These are phyloP conservation scores for Aspergillus puulaauensis DNA, from an alignment of 2,329 filamentous ascomycete species.

Conservation along the genomic window DNA sequence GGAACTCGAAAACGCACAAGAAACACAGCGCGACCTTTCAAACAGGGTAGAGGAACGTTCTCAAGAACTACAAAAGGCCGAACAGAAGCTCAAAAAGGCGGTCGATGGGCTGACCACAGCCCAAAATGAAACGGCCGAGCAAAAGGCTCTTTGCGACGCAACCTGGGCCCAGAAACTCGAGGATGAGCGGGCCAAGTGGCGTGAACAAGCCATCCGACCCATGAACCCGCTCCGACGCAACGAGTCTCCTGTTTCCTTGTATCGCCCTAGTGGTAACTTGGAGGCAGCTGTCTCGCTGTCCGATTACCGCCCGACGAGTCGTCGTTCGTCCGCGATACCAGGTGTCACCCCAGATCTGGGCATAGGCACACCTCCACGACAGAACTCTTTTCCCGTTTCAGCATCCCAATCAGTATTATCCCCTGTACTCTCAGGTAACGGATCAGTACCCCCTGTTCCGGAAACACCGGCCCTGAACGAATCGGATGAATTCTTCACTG, in stretches of 20 bases:
- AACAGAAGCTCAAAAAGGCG: constrained; percentile 45
- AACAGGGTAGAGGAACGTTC: constrained; percentile 64
- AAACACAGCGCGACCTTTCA: constrained; percentile 40
- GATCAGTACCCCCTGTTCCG: constrained; percentile 22
- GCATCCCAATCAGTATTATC: constrained; percentile 27
- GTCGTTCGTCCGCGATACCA: constrained; percentile 41
- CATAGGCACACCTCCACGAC: constrained; percentile 43
- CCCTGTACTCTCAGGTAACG: constrained; percentile 27
- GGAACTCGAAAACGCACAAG: constrained; percentile 69
- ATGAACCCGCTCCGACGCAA: constrained; percentile 39
- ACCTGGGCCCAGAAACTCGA: constrained; percentile 61
- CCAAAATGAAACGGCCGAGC: constrained; percentile 56
- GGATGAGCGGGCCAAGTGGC: constrained; percentile 64
- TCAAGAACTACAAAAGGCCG: constrained; percentile 54
- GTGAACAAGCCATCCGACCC: constrained; percentile 43
- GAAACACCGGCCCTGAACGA: constrained; percentile 46
- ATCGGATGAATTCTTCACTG: constrained; percentile 46
- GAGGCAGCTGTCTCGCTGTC: constrained; percentile 38
- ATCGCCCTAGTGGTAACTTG: constrained; percentile 37
- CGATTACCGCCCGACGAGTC: constrained; percentile 40
- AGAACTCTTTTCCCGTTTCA: constrained; percentile 45
- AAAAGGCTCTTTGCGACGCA: constrained; percentile 59
- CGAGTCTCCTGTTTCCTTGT: constrained; percentile 43
- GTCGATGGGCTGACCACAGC: constrained; percentile 64
- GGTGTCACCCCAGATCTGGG: constrained; percentile 34